Base-by-base conservation (phyloP, 169 alveolate genomes). In the Plasmodium billcollinsi region DNA sequence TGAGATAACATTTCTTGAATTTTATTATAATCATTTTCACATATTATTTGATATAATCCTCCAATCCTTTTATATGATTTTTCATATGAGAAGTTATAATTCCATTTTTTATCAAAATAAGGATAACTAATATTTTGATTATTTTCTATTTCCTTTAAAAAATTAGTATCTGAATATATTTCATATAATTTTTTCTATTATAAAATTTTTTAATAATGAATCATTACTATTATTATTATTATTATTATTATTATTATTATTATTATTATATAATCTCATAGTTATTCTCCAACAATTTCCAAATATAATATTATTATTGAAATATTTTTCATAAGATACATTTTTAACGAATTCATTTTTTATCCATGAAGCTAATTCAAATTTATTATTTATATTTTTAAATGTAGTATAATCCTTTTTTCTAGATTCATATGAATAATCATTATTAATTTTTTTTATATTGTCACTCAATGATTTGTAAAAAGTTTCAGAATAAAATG, bases 21-120 rank as follows among this genome's bases (percentile, higher is more conserved):
- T 52, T 61, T 94, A 39, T 93, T 88, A n/a, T 88, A 45, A 29
- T 65, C 74, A n/a, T 66, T 65, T 47, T 92, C 95, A 49, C 85
- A 63, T 65, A 94, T 67, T 70, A 88, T 88, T 69, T 88, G 94
- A 74, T 89, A 92, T 62, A 92, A 73, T 18, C 94, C 94, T 47
- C 94, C 94, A 21, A 69, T 47, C 67, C 88, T 63, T 70, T 63
- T 71, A 65, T 92, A 90, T n/a, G 89, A 76, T 29, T 71, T 50
- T 20, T 73, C 80, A 45, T 50, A 61, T 20, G 92, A 88, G 56
- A 66, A 69, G 20, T 56, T 49, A 54, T 88, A 71, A 18, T 33
- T 52, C 88, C 91, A 76, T 43, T 50, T 62, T 67, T 20, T 66
- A 21, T 74, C 54, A 63, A 70, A 76, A 47, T 59, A 75, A 29